These are phyloP conservation scores for Hypoxylon intermedium DNA, from an alignment of 495 filamentous ascomycete genomes.

Conservation along the genomic window DNA sequence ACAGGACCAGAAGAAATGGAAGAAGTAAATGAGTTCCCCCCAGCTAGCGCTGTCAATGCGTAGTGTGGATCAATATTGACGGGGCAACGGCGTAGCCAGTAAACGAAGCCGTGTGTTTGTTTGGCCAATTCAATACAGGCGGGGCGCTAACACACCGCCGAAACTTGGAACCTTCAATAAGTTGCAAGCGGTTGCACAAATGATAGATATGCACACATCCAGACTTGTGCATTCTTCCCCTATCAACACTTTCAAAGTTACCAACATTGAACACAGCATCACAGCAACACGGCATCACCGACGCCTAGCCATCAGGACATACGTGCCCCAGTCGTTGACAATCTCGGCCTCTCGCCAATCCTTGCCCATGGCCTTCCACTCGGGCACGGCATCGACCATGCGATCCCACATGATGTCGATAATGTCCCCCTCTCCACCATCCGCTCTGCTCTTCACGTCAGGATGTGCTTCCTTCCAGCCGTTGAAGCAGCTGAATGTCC, in stretches of 20 bases:
- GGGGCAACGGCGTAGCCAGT: conserved; percentile 41
- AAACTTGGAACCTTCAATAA: conserved; percentile 10
- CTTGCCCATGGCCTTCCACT: conserved; percentile 57
- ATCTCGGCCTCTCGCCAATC: conserved; percentile 57
- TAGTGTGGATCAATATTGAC: conserved; percentile 40
- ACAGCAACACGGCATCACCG: conserved; percentile 38
- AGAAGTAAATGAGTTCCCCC: conserved; percentile 36
- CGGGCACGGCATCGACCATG: conserved; percentile 53
- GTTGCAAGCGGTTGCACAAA: too few relatives aligned
- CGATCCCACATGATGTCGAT: conserved; percentile 64
- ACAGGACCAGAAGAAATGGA: conserved; percentile 36
- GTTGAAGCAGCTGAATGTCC: conserved; percentile 64
- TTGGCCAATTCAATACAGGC: conserved; percentile 27
- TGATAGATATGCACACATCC: too few relatives aligned
- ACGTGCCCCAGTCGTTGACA: conserved; percentile 63
- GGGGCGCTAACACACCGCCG: conserved; percentile 29
- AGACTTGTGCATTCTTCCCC: too few relatives aligned
- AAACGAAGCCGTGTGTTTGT: conserved; percentile 5
- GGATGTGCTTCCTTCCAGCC: conserved; percentile 61
- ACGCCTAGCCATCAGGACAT: conserved; percentile 59
- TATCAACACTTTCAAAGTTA: too few relatives aligned
- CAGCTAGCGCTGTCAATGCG: conserved; percentile 33
- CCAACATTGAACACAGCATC: too few relatives aligned
- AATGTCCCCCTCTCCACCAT: conserved; percentile 60
- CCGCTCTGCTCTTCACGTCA: conserved; percentile 50